Evolutionary conservation across 768 basidiomycete species (phyloP), one percentile per base, ranked within the genome.

Genomic region (Boletus pseudo-olivaceus): DNA sequence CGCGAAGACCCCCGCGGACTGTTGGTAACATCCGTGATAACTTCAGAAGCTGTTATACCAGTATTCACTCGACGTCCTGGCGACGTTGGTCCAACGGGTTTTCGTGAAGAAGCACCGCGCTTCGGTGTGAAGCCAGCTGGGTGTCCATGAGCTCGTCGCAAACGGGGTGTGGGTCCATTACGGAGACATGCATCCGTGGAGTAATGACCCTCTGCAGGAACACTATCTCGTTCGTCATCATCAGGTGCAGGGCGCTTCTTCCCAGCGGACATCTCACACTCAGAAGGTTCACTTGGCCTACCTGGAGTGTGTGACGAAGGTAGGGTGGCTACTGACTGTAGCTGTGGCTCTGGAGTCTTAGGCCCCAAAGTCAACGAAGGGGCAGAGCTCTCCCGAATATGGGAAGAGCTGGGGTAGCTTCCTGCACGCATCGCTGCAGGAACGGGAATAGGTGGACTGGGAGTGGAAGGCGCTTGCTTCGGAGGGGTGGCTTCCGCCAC

Each of bases 171-270:
- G 29, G 87, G 85, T 15, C 69, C 68, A 44, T 70, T 68, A 51
- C 72, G 66, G 9, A 53, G 61, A 51, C 63, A 75, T 20, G 76
- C 72, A 27, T 79, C 67, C 41, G 47, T 63, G 37, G 50, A 70
- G 74, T 73, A 35, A 78, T 84, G 73, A 81, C 88, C 85, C 63
- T 90, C 87, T 0, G 81, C 78, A 26, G 87, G 85, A 27, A 86
- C 70, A 49, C 78, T 76, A 68, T 78, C 64, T 58, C 76, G 73
- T 47, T 89, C 87, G 57, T 87, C 87, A 60, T 91, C 88, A 51
- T 90, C 89, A 2, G 90, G 89, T 27, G 83, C 85, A 23, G 82
- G 80, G 11, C 89, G 80, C 65, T 90, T 91, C 73, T 83, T 85
- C 30, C 87, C 84, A 29, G 70, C 63, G 34, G 81, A 78, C 7